These are phyloP conservation scores for Lasiodiplodia theobromae DNA, from an alignment of 2,329 filamentous ascomycete species.

Conservation along the genomic window DNA sequence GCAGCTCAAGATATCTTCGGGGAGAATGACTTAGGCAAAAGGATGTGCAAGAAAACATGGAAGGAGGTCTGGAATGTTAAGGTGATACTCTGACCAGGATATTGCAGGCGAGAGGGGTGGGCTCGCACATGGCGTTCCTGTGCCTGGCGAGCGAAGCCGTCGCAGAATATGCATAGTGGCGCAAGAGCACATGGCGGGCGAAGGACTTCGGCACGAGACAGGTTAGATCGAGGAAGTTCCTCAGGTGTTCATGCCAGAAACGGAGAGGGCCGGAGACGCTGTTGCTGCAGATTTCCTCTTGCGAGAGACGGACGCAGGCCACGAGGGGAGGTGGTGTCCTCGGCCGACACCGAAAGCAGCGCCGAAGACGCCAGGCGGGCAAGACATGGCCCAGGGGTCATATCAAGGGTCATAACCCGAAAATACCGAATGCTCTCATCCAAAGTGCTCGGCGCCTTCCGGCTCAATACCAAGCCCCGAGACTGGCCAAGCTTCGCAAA, in stretches of 20 bases:
- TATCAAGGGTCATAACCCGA: not conserved
- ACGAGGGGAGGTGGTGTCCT: slow-evolving; percentile 6
- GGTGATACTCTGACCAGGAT: not conserved
- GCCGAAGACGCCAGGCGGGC: not conserved
- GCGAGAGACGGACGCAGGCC: slow-evolving; percentile 3
- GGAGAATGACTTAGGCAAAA: slow-evolving; percentile 11
- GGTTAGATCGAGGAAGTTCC: slow-evolving; percentile 9
- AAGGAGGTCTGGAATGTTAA: slow-evolving; percentile 15
- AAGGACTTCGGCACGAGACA: not conserved
- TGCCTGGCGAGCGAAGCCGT: slow-evolving; percentile 12
- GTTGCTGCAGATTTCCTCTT: slow-evolving; percentile 7
- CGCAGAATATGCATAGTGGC: slow-evolving; percentile 9
- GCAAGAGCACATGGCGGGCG: slow-evolving; percentile 10
- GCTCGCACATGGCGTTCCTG: slow-evolving; percentile 15
- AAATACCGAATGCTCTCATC: not conserved
- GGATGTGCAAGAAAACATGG: not conserved
- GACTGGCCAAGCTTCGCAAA: not conserved
- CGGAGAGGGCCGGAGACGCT: slow-evolving; percentile 4
- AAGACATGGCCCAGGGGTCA: not conserved
- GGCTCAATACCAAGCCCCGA: not conserved
- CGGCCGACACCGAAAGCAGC: slow-evolving; percentile 14
- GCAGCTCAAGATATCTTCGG: not conserved
- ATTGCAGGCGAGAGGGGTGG: slow-evolving; percentile 11
- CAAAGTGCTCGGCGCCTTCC: not conserved
- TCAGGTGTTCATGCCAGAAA: not conserved